Conservation (phyloP, 306 rosid species). For the Castanea sativa region DNA sequence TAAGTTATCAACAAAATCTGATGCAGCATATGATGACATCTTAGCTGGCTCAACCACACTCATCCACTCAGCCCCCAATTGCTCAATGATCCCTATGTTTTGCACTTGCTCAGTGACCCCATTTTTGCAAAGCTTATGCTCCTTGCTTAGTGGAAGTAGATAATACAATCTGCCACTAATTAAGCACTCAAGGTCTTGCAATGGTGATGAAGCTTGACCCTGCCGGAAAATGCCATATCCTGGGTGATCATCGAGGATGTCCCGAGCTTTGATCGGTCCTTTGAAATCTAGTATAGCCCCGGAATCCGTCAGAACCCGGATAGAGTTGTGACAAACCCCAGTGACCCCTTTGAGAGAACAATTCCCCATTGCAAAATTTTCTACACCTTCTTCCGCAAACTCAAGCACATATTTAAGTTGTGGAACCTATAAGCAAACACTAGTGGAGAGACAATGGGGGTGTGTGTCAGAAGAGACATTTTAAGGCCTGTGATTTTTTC, state of each 20-base stretch:
- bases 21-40: slow-evolving; percentile 14
- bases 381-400: background rate
- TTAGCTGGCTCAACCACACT: slow-evolving; percentile 10
- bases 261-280: slow-evolving; percentile 53
- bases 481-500: slow-evolving; percentile 1
- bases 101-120: slow-evolving; percentile 11
- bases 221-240: slow-evolving; percentile 55
- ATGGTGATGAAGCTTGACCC: slow-evolving; percentile 43
- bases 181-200: slow-evolving; percentile 39
- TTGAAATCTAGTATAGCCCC: slow-evolving; percentile 55
- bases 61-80: slow-evolving; percentile 14
- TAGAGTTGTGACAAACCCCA: slow-evolving; percentile 47
- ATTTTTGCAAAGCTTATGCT: background rate
- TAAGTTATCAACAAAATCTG: slow-evolving; percentile 42
- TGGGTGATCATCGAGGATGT: slow-evolving; percentile 44
- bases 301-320: slow-evolving; percentile 53
- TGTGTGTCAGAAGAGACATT: slow-evolving; percentile 26
- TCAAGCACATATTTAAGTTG: slow-evolving; percentile 26
- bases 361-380: slow-evolving; percentile 56
- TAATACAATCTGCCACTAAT: slow-evolving; percentile 50
- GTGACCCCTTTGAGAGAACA: slow-evolving; percentile 54
- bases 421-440: slow-evolving; percentile 14
- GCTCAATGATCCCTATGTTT: background rate
- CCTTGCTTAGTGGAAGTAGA: slow-evolving; percentile 52
- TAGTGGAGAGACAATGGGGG: slow-evolving; percentile 27